These are phyloP conservation scores for Penicillium cinerascens DNA, from an alignment of 495 filamentous ascomycete genomes.

Conservation along the genomic window DNA sequence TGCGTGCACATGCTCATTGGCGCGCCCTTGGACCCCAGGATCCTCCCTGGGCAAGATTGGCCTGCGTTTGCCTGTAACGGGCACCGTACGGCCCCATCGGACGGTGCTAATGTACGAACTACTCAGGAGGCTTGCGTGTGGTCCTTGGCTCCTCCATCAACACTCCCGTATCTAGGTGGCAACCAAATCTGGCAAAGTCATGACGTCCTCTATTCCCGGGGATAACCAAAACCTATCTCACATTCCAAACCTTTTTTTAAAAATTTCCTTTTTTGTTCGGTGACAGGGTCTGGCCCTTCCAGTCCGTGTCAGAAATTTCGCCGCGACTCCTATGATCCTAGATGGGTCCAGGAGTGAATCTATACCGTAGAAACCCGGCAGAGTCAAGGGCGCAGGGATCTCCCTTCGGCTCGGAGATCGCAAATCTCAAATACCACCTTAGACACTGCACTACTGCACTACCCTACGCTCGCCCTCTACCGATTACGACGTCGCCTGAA, in stretches of 20 bases:
- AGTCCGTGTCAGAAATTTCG: background rate
- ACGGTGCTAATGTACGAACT: constrained; percentile 15
- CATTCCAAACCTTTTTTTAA: background rate
- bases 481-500: background rate
- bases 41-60: background rate
- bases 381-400: constrained; percentile 8
- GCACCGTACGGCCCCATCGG: constrained; percentile 14
- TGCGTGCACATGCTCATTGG: constrained; percentile 25
- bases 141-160: background rate
- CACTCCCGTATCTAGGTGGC: constrained; percentile 15
- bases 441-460: constrained; percentile 4
- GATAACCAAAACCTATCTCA: background rate
- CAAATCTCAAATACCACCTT: background rate
- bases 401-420: background rate
- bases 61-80: constrained; percentile 12
- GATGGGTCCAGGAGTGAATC: background rate
- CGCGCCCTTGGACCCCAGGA: constrained; percentile 24
- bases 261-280: background rate
- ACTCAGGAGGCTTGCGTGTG: background rate
- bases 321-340: no score
- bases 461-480: no score
- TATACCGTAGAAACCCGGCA: background rate
- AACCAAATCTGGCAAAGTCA: constrained; percentile 18
- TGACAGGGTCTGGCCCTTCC: background rate
- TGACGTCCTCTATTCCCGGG: constrained; percentile 24